phyloP scores from a whole-genome alignment of 345 rosid species.

The Tarenaya hassleriana region DNA sequence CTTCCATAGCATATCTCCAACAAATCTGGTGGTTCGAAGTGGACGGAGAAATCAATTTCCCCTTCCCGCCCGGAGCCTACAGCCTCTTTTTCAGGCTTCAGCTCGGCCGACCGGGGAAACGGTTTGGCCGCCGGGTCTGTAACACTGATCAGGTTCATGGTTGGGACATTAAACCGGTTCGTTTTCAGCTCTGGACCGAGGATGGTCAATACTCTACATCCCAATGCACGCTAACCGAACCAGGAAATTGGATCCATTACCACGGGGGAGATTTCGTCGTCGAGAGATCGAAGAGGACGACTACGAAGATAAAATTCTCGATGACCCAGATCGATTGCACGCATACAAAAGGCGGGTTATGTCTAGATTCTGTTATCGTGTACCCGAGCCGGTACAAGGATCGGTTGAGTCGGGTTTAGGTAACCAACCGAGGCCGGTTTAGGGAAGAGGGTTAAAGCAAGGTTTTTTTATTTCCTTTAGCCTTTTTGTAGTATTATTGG shows the following conservation, averaged over 20 bases:
- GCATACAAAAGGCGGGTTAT: conserved; percentile 93
- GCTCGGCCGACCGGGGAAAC: conserved; percentile 49
- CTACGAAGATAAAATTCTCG: conserved; percentile 63
- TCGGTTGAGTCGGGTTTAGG: conserved; percentile 53
- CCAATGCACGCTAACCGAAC: conserved; percentile 52
- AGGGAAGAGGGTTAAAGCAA: conserved; percentile 27
- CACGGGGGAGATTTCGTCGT: conserved; percentile 83
- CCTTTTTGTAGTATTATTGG: conserved; percentile 18
- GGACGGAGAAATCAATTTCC: conserved; percentile 81
- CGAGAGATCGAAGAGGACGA: conserved; percentile 19
- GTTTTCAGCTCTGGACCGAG: conserved; percentile 81
- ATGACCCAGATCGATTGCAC: conserved; percentile 98
- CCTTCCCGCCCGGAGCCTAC: conserved; percentile 77
- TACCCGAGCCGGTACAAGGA: conserved; percentile 59
- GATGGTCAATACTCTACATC: conserved; percentile 77
- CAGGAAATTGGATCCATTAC: conserved; percentile 73
- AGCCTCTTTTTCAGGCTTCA: conserved; percentile 85
- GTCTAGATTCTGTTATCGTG: conserved; percentile 69
- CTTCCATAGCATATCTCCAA: conserved; percentile 75
- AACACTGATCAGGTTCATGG: conserved; percentile 79
- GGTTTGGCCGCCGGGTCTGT: conserved; percentile 71
- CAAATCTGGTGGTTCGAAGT: conserved; percentile 98
- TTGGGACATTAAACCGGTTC: conserved; percentile 80
- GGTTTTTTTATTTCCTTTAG: conserved; percentile 9
- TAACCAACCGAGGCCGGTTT: conserved; percentile 14